Conservation (phyloP, 352 stramenopile species). For the Globisporangium radiosum region DNA sequence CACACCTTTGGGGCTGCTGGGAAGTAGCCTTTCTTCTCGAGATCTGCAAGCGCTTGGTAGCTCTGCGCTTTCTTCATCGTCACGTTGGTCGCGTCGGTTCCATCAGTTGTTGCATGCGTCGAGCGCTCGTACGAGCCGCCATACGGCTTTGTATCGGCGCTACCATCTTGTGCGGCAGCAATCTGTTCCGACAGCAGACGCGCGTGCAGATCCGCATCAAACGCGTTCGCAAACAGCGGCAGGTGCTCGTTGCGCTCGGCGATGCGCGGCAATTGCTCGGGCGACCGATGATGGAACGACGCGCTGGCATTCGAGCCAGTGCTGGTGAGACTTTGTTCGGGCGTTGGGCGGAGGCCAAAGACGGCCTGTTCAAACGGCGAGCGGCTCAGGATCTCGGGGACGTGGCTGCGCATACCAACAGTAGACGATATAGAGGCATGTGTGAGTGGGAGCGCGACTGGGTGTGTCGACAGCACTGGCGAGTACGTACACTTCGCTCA, state of each 20-base stretch:
- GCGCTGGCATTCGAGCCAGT: conserved; percentile 5
- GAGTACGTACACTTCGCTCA: conserved; percentile 56
- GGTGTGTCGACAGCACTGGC: too few species aligned
- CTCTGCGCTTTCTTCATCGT: conserved; percentile 74
- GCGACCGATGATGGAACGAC: conserved; percentile 12
- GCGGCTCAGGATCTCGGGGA: conserved; percentile 41
- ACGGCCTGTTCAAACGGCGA: conserved; percentile 53
- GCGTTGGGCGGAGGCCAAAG: conserved; percentile 12
- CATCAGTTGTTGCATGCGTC: conserved; percentile 8
- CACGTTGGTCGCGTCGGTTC: conserved; percentile 15
- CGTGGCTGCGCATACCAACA: conserved; percentile 15
- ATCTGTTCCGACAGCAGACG: conserved; percentile 63
- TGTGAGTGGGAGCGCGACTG: background rate
- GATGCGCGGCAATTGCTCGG: conserved; percentile 60
- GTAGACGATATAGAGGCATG: too few species aligned
- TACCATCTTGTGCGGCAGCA: conserved; percentile 20
- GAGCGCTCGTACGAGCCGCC: conserved; percentile 54
- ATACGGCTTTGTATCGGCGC: conserved; percentile 22
- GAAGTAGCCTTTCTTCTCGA: conserved; percentile 84
- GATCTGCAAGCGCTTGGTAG: conserved; percentile 70
- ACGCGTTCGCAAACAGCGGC: conserved; percentile 43
- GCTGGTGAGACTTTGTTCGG: background rate
- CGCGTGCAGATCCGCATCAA: conserved; percentile 48
- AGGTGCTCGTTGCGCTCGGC: conserved; percentile 60
- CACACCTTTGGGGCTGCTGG: conserved; percentile 53